A percentile compares a stretch with the other conserved stretches of the same genome.
These are phyloP conservation scores for Buddleja alternifolia DNA, from an alignment of 257 asterid genomes.

Conservation along the genomic window DNA sequence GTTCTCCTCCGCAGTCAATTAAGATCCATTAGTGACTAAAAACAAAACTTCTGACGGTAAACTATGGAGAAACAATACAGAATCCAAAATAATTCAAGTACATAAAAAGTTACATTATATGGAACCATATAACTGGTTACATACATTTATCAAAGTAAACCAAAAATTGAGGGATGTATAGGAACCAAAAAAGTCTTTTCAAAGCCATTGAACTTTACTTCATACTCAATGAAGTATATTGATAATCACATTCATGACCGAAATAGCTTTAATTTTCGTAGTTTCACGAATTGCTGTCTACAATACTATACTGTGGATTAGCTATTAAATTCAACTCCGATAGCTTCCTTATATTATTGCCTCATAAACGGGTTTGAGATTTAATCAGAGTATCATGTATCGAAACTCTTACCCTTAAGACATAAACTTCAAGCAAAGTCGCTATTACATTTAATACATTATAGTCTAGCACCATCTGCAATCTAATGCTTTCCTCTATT, in stretches of 20 bases:
- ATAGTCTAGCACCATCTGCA: constrained; percentile 6
- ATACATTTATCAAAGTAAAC: background rate
- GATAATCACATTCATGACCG: background rate
- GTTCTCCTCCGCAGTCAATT: background rate
- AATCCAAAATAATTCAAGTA: background rate
- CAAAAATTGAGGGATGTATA: background rate
- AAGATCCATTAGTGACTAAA: background rate
- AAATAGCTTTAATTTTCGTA: background rate
- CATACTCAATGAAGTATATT: background rate
- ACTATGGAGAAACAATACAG: background rate
- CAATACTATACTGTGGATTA: background rate
- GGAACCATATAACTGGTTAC: background rate
- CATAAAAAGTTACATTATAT: background rate
- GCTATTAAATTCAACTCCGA: background rate
- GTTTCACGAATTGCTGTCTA: background rate
- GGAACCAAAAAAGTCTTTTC: background rate
- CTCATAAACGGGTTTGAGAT: background rate
- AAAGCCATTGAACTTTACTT: too few species aligned
- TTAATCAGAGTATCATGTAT: background rate
- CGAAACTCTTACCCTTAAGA: background rate
- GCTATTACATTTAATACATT: background rate
- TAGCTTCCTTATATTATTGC: background rate
- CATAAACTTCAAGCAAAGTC: background rate
- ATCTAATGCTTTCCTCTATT: constrained; percentile 12
- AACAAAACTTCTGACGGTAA: background rate